Evolutionary conservation across 2,329 filamentous ascomycete genomes (phyloP), one percentile per base, ranked within the genome.

Genomic region (Colletotrichum endophyticum): DNA sequence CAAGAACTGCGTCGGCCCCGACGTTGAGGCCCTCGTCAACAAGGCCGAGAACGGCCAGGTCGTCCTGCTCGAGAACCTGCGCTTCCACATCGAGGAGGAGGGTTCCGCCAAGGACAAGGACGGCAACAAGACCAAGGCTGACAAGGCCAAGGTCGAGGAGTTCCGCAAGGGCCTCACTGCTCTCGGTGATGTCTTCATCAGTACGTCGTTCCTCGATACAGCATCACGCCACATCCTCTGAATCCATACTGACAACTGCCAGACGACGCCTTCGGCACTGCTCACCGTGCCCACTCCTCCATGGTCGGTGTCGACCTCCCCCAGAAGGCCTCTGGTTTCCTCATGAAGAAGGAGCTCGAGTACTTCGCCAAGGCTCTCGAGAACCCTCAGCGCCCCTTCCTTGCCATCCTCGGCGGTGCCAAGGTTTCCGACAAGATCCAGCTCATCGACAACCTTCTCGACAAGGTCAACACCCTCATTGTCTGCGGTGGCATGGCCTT

Each of bases 391-490:
- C 94, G 96, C 73, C 97, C 97, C 78, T 99, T 99, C 95, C 94
- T 99, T 71, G 98, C 97, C 85, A 99, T 99, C 85, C 95, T 99
- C 70, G 97, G 97, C 82, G 97, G 97, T 81, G 96, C 97, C 86
- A 99, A 99, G 92, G 96, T 99, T 81, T 98, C 95, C 61, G 97
- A 99, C 92, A 99, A 99, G 94, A 99, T 99, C 86, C 95, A 98
- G 91, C 92, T 99, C 82, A 99, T 99, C 85, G 96, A 99, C 89
- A 99, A 99, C 91, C 91, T 99, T 80, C 94, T 99, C 81, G 95
- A 96, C 88, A 99, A 99, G 92, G 96, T 99, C 87, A 92, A 99
- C 92, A 97, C 94, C 86, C 92, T 99, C 80, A 94, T 99, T 87
- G 94, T 99, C 88, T 98, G 96, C 86, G 97, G 97, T 84, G 97